Evolutionary conservation across 495 filamentous ascomycete species (phyloP).

Genomic region (Trichoderma erinaceum): DNA sequence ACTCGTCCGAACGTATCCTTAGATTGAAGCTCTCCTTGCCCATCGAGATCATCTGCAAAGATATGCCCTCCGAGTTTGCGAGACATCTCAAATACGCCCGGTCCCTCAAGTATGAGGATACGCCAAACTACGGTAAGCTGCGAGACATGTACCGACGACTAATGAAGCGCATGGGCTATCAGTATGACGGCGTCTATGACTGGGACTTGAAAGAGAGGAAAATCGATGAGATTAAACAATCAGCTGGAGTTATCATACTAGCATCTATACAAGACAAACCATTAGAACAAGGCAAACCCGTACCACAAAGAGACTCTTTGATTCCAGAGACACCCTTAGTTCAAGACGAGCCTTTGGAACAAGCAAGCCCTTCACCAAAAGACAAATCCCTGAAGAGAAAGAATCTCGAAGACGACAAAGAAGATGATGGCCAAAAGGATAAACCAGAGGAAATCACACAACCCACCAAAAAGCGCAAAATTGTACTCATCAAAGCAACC

Average conservation of each 20-base stretch:
- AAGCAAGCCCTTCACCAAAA: background rate
- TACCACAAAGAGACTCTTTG: no score
- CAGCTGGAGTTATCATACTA: no score
- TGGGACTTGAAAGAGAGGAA: slow-evolving; percentile 15
- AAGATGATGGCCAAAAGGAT: background rate
- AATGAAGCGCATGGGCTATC: slow-evolving; percentile 27
- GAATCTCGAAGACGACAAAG: background rate
- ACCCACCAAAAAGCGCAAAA: background rate
- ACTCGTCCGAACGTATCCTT: slow-evolving; percentile 18
- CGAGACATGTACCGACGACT: slow-evolving; percentile 25
- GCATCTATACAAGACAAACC: no score
- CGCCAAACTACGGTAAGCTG: slow-evolving; percentile 28
- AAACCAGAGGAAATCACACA: background rate
- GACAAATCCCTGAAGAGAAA: background rate
- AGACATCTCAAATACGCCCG: slow-evolving; percentile 26
- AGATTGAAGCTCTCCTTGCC: slow-evolving; percentile 25
- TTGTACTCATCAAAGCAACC: background rate
- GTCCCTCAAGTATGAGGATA: slow-evolving; percentile 25
- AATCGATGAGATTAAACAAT: background rate
- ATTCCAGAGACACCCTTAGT: no score
- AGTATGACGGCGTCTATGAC: slow-evolving; percentile 30
- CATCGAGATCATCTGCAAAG: slow-evolving; percentile 21
- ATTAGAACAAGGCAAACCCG: no score
- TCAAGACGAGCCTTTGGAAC: no score
- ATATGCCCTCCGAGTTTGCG: slow-evolving; percentile 24